Percentiles rank a stretch among this genome's conserved stretches.
phyloP scores from a whole-genome alignment of 2,329 filamentous ascomycete species.

The Aspergillus sp. region DNA sequence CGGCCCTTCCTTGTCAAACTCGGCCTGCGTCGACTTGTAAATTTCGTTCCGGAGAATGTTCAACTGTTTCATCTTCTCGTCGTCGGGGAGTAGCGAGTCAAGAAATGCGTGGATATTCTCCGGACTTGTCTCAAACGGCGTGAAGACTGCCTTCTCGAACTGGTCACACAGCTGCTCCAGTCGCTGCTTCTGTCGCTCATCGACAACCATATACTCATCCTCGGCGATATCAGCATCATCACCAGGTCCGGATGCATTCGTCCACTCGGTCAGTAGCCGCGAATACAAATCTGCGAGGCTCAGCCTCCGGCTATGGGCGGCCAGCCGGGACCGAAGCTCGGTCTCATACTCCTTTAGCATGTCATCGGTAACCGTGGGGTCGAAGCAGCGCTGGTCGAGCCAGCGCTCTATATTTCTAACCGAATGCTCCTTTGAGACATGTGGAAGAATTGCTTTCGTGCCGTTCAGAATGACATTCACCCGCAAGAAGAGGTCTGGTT shows the following conservation, averaged over 20 bases:
- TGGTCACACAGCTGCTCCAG: constrained; percentile 40
- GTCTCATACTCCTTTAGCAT: constrained; percentile 34
- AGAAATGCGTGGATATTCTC: constrained; percentile 33
- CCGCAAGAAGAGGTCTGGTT: constrained; percentile 2
- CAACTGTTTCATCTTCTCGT: constrained; percentile 19
- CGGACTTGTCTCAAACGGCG: constrained; percentile 35
- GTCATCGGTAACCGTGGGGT: constrained; percentile 34
- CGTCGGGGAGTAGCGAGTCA: constrained; percentile 29
- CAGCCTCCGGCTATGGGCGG: constrained; percentile 39
- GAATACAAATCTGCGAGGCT: constrained; percentile 30
- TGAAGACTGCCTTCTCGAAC: constrained; percentile 42
- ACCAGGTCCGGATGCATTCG: constrained; percentile 19
- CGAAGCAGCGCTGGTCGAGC: constrained; percentile 39
- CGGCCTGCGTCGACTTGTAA: neutral
- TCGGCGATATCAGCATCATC: constrained; percentile 13
- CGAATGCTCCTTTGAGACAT: constrained; percentile 5
- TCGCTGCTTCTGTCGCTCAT: constrained; percentile 37
- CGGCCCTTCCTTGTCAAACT: constrained; percentile 25
- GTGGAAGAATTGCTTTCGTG: constrained; percentile 16
- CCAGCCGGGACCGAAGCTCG: constrained; percentile 32
- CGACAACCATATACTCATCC: constrained; percentile 22
- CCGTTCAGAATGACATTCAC: constrained; percentile 11
- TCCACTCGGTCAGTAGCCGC: constrained; percentile 43
- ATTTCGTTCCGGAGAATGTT: neutral
- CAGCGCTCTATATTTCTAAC: constrained; percentile 35